A percentile compares a stretch with the other conserved stretches of the same genome.
These are phyloP conservation scores for Candida smagusa DNA, from an alignment of 1,139 yeast species.

Conservation along the genomic window DNA sequence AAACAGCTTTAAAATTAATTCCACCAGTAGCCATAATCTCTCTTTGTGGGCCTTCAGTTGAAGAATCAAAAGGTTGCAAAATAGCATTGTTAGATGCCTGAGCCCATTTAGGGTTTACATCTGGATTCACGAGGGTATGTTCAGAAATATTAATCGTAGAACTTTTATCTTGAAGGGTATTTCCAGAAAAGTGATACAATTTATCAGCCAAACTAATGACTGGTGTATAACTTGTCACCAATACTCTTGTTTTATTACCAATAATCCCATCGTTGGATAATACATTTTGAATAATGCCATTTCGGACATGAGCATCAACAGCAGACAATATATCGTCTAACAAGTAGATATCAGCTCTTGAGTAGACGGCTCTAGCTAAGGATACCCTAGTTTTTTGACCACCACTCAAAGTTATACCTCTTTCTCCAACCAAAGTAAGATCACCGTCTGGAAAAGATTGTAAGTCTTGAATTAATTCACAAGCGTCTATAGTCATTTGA, in stretches of 20 bases:
- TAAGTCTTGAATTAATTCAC: conserved; percentile 20
- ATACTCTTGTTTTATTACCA: conserved; percentile 18
- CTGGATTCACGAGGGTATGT: conserved; percentile 12
- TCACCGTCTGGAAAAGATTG: conserved; percentile 23
- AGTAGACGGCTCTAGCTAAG: conserved; percentile 24
- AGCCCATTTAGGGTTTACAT: conserved; percentile 13
- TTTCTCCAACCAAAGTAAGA: conserved; percentile 23
- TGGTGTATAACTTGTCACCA: conserved; percentile 22
- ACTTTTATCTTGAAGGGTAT: conserved; percentile 14
- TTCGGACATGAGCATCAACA: conserved; percentile 26
- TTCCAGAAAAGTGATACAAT: conserved; percentile 25
- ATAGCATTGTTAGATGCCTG: conserved; percentile 19
- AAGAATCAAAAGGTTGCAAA: not conserved
- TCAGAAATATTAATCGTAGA: not conserved
- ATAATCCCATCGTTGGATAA: conserved; percentile 16
- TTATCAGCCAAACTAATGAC: conserved; percentile 17
- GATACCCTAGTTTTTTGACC: conserved; percentile 26
- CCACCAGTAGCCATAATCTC: conserved; percentile 31
- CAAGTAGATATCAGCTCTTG: conserved; percentile 20
- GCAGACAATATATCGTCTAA: conserved; percentile 25
- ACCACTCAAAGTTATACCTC: conserved; percentile 24
- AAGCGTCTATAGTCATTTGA: conserved; percentile 18
- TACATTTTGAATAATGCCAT: conserved; percentile 17
- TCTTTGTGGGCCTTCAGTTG: conserved; percentile 6
- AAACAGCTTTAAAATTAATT: conserved; percentile 31